These are phyloP conservation scores for Candida palmyrensis DNA, from an alignment of 805 yeast genomes.

Conservation along the genomic window DNA sequence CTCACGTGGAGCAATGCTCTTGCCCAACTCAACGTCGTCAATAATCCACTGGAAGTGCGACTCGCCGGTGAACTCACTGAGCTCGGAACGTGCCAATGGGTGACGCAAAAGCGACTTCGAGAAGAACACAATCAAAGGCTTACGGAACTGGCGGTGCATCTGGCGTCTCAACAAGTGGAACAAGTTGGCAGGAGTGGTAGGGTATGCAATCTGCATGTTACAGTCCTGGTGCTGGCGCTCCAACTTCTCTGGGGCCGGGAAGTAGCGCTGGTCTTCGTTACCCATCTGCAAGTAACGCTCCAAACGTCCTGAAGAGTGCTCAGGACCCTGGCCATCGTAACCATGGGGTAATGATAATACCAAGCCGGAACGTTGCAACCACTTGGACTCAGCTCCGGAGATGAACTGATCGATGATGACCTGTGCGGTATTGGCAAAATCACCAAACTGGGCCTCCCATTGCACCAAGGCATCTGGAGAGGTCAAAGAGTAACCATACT, in stretches of 20 bases:
- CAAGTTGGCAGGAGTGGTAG: constrained; percentile 94
- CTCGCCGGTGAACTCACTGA: constrained; percentile 84
- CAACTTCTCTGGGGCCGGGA: constrained; percentile 86
- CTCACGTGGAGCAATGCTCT: constrained; percentile 66
- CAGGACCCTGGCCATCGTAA: constrained; percentile 99
- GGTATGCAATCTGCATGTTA: constrained; percentile 97
- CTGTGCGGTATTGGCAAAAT: constrained; percentile 98
- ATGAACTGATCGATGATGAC: constrained; percentile 95
- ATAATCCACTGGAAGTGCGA: constrained; percentile 94
- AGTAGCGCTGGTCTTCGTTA: constrained; percentile 90
- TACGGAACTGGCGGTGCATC: constrained; percentile 98
- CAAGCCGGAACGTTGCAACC: constrained; percentile 98
- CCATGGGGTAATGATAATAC: constrained; percentile 97
- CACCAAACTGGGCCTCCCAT: constrained; percentile 99
- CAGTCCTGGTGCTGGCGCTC: constrained; percentile 98
- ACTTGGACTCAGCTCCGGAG: constrained; percentile 94
- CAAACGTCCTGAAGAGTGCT: constrained; percentile 95
- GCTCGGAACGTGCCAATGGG: constrained; percentile 88
- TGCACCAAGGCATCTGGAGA: constrained; percentile 95
- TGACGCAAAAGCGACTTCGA: constrained; percentile 94
- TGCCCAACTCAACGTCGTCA: constrained; percentile 86
- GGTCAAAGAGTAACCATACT: constrained; percentile 96
- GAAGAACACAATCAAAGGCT: constrained; percentile 81
- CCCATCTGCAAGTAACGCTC: constrained; percentile 95
- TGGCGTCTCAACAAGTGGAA: constrained; percentile 98